Evolutionary conservation across 2,329 filamentous ascomycete species (phyloP).

Genomic region (Ascochyta viciae-villosae): DNA sequence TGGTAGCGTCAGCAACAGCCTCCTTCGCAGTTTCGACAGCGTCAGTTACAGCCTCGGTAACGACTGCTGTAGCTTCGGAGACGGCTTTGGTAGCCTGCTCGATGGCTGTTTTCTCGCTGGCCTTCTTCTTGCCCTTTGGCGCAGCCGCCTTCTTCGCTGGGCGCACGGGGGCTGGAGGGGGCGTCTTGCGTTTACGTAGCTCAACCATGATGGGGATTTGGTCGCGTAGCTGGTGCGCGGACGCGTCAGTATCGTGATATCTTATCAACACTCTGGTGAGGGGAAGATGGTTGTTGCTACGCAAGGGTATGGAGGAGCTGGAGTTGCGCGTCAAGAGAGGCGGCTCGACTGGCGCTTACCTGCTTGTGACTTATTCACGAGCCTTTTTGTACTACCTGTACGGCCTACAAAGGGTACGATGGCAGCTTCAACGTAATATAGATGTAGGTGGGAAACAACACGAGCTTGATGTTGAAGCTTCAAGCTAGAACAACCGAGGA

Average conservation of each 20-base stretch:
- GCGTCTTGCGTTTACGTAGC: constrained; percentile 68
- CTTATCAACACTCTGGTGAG: constrained; percentile 8
- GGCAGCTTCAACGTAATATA: constrained; percentile 4
- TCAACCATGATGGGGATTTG: constrained; percentile 57
- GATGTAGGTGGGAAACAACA: constrained; percentile 4
- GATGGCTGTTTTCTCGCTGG: constrained; percentile 40
- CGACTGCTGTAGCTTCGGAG: constrained; percentile 40
- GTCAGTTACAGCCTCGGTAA: constrained; percentile 42
- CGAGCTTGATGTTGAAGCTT: constrained; percentile 4
- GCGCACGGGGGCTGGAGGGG: constrained; percentile 56
- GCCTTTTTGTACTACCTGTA: constrained; percentile 8
- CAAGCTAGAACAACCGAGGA: not conserved
- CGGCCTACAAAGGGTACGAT: not conserved
- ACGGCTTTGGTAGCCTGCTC: constrained; percentile 44
- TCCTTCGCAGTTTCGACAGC: constrained; percentile 44
- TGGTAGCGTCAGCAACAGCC: constrained; percentile 39
- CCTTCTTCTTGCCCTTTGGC: constrained; percentile 46
- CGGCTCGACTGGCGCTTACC: constrained; percentile 15
- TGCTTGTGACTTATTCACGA: constrained; percentile 7
- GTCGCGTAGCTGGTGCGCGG: constrained; percentile 34
- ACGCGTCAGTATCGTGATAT: constrained; percentile 33
- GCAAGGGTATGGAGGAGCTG: constrained; percentile 13
- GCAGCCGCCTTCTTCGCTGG: constrained; percentile 58
- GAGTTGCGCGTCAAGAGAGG: constrained; percentile 3
- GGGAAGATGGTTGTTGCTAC: not conserved